Evolutionary conservation across 805 yeast species (phyloP), one percentile per base, ranked within the genome.

Genomic region (Spathaspora girioi): DNA sequence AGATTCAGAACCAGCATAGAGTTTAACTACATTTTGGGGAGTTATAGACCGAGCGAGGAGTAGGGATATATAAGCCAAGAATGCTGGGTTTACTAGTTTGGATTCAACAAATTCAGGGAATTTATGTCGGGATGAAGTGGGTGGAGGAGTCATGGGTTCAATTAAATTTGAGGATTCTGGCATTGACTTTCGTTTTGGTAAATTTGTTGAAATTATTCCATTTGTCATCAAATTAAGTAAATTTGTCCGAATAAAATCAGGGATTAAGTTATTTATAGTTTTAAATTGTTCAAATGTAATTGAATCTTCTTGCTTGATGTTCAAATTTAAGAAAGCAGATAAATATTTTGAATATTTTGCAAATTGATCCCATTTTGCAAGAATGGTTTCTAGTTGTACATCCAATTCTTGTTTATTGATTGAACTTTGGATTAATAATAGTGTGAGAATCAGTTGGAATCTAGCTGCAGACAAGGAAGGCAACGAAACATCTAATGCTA

Each of bases 1-100:
- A 2, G 83, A 75, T 46, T 81, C 86, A 9, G 89, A 71, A 0
- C 96, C 97, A 8, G 78, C 73, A 59, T 85, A 92, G 10, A 92
- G 75, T 57, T 81, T 82, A 43, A 81, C 73, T 49, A 87, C 61
- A 43, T 79, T 76, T 3, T 79, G 69, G 19, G 70, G 71, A 14
- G 44, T 3, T 7, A 20, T 42, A 9, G 26, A 19, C 15, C 48
- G 51, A 11, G 54, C 54, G 6, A 77, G 50, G 11, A 73, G 56
- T 1, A 73, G 61, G 1, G 77, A 63, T 18, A 80, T 49, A 43
- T 70, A 67, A 0, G 83, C 58, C 5, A 78, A 56, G 5, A 75
- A 46, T 53, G 76, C 68, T 56, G 68, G 66, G 54, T 70, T 67
- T 38, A 83, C 60, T 15, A 81, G 57, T 53, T 72, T 69, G 4